Conservation (phyloP, 2,329 filamentous ascomycete genomes). For the Xylaria sp. region DNA sequence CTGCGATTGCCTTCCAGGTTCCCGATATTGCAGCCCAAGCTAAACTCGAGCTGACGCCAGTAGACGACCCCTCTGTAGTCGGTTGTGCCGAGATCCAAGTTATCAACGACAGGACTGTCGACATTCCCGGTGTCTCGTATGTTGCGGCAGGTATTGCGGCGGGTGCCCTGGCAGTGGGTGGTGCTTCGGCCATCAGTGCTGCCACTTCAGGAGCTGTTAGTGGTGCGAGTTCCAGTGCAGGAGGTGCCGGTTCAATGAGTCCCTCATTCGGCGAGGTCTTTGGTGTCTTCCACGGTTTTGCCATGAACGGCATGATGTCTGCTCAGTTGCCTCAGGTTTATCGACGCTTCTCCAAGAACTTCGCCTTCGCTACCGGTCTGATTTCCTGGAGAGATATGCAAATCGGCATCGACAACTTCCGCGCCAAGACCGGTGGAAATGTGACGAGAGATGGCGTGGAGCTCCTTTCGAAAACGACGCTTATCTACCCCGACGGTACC, state of each 20-base stretch:
- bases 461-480: constrained; percentile 68
- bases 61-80: constrained; percentile 56
- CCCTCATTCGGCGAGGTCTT: constrained; percentile 83
- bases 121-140: constrained; percentile 72
- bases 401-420: constrained; percentile 76
- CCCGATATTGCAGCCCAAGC: constrained; percentile 87
- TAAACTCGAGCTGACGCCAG: constrained; percentile 65
- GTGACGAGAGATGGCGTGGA: constrained; percentile 72
- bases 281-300: constrained; percentile 87
- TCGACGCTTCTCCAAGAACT: constrained; percentile 85
- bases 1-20: constrained; percentile 80
- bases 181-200: constrained; percentile 62
- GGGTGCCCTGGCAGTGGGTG: constrained; percentile 70
- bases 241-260: constrained; percentile 61
- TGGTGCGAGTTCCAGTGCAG: constrained; percentile 48
- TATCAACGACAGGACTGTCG: constrained; percentile 79
- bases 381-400: constrained; percentile 81
- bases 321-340: constrained; percentile 85
- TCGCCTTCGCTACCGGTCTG: constrained; percentile 82
- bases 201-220: constrained; percentile 52
- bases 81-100: constrained; percentile 81
- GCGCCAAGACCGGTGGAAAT: constrained; percentile 76
- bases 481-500: constrained; percentile 62
- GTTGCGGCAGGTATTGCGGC: constrained; percentile 78
- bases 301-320: constrained; percentile 93